Evolutionary conservation across 371 early-diverging fungal genomes (phyloP), one percentile per base, ranked within the genome.

Genomic region (Saksenaea oblongispora): DNA sequence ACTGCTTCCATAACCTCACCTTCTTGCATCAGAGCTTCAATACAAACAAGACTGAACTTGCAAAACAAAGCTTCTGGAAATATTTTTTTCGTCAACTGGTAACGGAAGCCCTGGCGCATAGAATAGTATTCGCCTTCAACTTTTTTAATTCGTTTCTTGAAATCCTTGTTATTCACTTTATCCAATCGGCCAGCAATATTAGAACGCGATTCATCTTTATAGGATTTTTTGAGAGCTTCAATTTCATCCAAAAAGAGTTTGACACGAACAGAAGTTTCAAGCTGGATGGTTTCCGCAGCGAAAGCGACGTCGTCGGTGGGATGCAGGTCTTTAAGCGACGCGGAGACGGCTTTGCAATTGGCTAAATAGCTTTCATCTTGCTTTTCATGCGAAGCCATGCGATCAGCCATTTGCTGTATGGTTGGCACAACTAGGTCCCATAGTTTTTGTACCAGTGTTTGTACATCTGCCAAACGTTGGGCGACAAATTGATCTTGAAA

Each of bases 1-100:
- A 88, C 85, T 0, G 88, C 87, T 59, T 90, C 90, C 68, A 87
- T 73, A 10, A 87, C 84, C 65, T 90, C 89, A 5, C 89, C 91
- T 73, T 91, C 91, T 35, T 86, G 85, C 83, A 90, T 87, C 65
- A 91, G 67, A 22, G 87, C 81, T 36, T 85, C 89, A 34, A 90
- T 69, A 27, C 86, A 87, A 51, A 83, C 83, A 2, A 85, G 71
- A 17, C 65, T 69, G 54, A 74, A 64, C 54, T 69, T 66, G 61
- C 70, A 69, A 63, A 73, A 73, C 15, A 69, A 65, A 3, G 67
- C 61, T 24, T 73, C 73, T 5, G 73, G 73, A 28, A 73, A 73
- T 56, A 73, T 66, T 37, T 65, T 72, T 42, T 62, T 59, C 11
- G 67, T 67, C 26, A 71, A 63, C 31, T 71, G 69, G 41, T 63